Conservation (phyloP, 2,329 filamentous ascomycete genomes). For the Teratosphaeria pseudoeucalypti region DNA sequence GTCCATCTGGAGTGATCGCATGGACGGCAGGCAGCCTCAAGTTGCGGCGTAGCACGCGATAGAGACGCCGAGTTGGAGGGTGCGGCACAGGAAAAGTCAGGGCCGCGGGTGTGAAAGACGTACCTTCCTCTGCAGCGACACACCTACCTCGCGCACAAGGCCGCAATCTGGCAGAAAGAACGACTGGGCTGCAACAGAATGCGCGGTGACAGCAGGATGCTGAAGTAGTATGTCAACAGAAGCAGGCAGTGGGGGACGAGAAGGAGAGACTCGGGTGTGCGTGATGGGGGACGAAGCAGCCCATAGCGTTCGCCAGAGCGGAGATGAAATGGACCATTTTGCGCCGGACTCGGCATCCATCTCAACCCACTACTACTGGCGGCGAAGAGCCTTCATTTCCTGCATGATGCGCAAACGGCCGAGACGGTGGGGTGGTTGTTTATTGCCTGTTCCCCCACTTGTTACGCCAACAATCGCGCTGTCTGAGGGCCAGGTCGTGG, state of each 20-base stretch:
- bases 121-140: constrained; percentile 1
- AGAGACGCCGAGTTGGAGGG: not conserved
- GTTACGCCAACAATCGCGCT: not conserved
- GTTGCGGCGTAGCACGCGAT: not conserved
- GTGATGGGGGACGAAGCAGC: not conserved
- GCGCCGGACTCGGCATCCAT: not conserved
- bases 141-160: not conserved
- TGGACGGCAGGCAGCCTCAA: not conserved
- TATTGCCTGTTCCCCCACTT: not conserved
- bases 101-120: not conserved
- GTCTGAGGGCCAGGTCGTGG: not conserved
- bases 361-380: not conserved
- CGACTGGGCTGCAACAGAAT: constrained; percentile 1
- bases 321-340: not conserved
- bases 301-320: not conserved
- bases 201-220: not conserved
- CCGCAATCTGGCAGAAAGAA: constrained; percentile 1
- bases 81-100: not conserved
- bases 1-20: not conserved
- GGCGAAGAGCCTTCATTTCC: not conserved
- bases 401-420: not conserved
- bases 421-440: not conserved
- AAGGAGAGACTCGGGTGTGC: constrained; percentile 5
- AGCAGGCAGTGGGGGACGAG: not conserved
- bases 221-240: not conserved